Evolutionary conservation across 768 basidiomycete genomes (phyloP).

Genomic region (Auriscalpium orientale): DNA sequence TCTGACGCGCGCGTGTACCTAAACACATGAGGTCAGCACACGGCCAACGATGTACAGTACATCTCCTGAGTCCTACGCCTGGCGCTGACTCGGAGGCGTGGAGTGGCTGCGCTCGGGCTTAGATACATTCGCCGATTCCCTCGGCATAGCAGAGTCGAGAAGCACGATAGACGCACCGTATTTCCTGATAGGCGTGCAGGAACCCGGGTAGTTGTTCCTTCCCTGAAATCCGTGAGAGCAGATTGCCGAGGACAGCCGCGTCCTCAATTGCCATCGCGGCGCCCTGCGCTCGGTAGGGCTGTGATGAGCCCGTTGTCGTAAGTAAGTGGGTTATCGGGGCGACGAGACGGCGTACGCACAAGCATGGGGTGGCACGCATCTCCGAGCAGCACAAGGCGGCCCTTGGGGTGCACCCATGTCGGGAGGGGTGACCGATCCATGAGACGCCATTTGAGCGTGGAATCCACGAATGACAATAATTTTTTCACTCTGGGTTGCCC

Average conservation of each 20-base stretch:
- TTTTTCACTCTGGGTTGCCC: slow-evolving; percentile 25
- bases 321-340: neutral
- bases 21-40: no score
- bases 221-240: slow-evolving; percentile 40
- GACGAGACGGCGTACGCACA: slow-evolving; percentile 15
- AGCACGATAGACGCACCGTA: slow-evolving; percentile 26
- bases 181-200: slow-evolving; percentile 42
- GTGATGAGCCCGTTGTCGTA: neutral
- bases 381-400: slow-evolving; percentile 29
- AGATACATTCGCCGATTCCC: no score
- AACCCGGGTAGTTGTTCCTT: slow-evolving; percentile 36
- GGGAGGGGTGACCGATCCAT: slow-evolving; percentile 34
- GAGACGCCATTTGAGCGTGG: slow-evolving; percentile 35
- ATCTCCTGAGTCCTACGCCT: neutral
- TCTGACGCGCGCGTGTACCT: slow-evolving; percentile 36
- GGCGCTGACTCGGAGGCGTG: no score
- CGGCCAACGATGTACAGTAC: neutral
- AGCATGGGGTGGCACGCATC: slow-evolving; percentile 40
- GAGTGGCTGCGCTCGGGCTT: no score
- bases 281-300: slow-evolving; percentile 38
- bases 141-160: no score
- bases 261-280: slow-evolving; percentile 45
- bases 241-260: slow-evolving; percentile 36
- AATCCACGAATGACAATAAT: slow-evolving; percentile 27
- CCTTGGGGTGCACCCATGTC: slow-evolving; percentile 31